Percentiles rank a stretch among this genome's conserved stretches.
phyloP scores from a whole-genome alignment of 495 filamentous ascomycete species.

The Penicillium psychrofluorescens region DNA sequence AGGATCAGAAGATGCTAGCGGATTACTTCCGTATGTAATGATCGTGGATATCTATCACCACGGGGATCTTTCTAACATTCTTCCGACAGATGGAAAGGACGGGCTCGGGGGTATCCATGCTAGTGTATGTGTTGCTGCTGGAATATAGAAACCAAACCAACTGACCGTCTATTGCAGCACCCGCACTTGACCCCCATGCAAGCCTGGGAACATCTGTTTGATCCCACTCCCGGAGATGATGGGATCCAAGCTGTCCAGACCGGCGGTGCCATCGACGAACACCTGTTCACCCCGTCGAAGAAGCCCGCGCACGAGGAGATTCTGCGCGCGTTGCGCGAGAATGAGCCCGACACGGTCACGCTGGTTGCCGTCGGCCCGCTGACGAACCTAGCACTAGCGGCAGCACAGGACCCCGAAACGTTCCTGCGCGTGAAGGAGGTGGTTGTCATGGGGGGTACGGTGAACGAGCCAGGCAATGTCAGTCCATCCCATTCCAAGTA shows the following conservation, averaged over 20 bases:
- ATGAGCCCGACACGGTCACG: conserved; percentile 76
- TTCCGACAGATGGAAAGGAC: conserved; percentile 69
- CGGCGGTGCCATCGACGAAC: conserved; percentile 24
- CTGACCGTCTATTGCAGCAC: conserved; percentile 46
- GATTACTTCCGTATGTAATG: conserved; percentile 79
- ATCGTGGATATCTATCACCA: neutral
- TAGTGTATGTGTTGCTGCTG: conserved; percentile 44
- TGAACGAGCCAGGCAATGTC: conserved; percentile 72
- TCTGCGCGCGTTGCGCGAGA: conserved; percentile 66
- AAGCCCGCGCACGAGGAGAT: conserved; percentile 74
- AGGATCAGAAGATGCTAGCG: conserved; percentile 72
- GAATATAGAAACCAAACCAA: neutral
- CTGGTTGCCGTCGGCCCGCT: conserved; percentile 85
- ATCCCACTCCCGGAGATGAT: conserved; percentile 33
- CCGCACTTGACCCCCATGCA: conserved; percentile 78
- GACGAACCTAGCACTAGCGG: conserved; percentile 85
- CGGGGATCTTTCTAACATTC: conserved; percentile 1
- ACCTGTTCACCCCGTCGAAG: conserved; percentile 65
- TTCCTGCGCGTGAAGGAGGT: conserved; percentile 87
- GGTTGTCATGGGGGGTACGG: conserved; percentile 93
- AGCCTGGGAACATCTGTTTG: conserved; percentile 80
- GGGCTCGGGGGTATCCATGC: conserved; percentile 87
- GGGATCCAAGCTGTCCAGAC: conserved; percentile 28
- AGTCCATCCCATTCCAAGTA: conserved; percentile 5
- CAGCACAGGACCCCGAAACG: conserved; percentile 73